phyloP scores from a whole-genome alignment of 768 basidiomycete species.

The Holtermannia corniformis region DNA sequence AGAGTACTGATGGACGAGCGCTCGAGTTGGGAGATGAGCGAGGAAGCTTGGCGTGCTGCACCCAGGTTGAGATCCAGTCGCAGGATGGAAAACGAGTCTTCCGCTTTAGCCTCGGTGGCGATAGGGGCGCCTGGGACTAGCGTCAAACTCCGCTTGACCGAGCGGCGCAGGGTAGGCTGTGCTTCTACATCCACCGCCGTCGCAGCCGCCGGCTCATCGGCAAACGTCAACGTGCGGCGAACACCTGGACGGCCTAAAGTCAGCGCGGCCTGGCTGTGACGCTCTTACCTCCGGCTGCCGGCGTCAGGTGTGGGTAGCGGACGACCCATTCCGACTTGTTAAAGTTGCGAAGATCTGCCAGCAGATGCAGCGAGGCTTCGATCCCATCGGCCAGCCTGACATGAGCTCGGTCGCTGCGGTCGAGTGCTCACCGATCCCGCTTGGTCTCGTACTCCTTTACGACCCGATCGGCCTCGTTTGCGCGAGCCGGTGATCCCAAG shows the following conservation, averaged over 20 bases:
- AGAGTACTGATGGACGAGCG: constrained; percentile 86
- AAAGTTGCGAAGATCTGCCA: constrained; percentile 64
- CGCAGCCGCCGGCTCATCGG: constrained; percentile 63
- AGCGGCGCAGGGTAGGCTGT: constrained; percentile 44
- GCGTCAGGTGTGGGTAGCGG: constrained; percentile 65
- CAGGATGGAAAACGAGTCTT: constrained; percentile 68
- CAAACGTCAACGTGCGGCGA: constrained; percentile 70
- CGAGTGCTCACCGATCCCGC: constrained; percentile 57
- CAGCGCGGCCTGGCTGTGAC: constrained; percentile 17
- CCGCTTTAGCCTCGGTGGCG: constrained; percentile 29
- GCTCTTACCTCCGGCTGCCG: constrained; percentile 4
- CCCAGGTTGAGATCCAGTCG: constrained; percentile 89
- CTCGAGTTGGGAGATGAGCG: constrained; percentile 81
- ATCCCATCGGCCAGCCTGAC: constrained; percentile 66
- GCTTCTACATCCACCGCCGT: constrained; percentile 56
- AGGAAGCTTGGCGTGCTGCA: constrained; percentile 51
- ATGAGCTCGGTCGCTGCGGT: background rate
- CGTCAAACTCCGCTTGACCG: constrained; percentile 54
- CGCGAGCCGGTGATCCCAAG: constrained; percentile 19
- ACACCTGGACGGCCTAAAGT: constrained; percentile 31
- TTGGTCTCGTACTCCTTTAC: constrained; percentile 42
- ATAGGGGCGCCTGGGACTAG: constrained; percentile 35
- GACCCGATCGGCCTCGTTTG: constrained; percentile 28
- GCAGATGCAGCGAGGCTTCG: constrained; percentile 57
- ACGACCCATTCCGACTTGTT: constrained; percentile 82